phyloP scores from a whole-genome alignment of 1,284 basidiomycete species.

The Tylopilus orsonianus region DNA sequence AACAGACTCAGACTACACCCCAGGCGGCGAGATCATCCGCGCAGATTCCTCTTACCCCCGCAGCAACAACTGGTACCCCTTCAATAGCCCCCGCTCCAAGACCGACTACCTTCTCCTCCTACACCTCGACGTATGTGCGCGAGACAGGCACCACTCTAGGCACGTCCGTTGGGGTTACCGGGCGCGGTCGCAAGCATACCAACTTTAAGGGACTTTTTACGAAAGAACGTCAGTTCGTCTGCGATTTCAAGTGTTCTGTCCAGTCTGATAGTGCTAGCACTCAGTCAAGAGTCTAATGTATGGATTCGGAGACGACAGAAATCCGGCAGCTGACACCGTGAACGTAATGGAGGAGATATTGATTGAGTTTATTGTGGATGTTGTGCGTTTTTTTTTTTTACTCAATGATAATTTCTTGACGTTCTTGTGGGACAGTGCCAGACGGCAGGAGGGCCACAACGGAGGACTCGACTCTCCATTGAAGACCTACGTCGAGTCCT shows the following conservation, averaged over 20 bases:
- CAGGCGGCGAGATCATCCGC: constrained; percentile 37
- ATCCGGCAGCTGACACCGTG: constrained; percentile 84
- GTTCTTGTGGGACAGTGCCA: constrained; percentile 52
- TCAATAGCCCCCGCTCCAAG: constrained; percentile 21
- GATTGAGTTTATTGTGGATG: constrained; percentile 87
- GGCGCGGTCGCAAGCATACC: constrained; percentile 57
- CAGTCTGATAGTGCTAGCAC: constrained; percentile 9
- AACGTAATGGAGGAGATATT: constrained; percentile 94
- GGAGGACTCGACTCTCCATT: constrained; percentile 71
- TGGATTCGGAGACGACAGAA: constrained; percentile 90
- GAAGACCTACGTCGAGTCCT: constrained; percentile 79
- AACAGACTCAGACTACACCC: constrained; percentile 34
- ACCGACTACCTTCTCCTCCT: constrained; percentile 46
- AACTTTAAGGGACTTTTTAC: constrained; percentile 70
- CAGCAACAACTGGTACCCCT: constrained; percentile 23
- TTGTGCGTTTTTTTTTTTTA: constrained; percentile 53
- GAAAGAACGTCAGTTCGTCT: constrained; percentile 65
- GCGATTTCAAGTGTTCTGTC: neutral
- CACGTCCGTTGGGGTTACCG: constrained; percentile 40
- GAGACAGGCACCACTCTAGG: constrained; percentile 41
- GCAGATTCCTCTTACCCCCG: constrained; percentile 32
- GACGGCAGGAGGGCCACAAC: constrained; percentile 64
- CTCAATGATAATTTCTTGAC: constrained; percentile 10
- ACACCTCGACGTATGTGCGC: constrained; percentile 55
- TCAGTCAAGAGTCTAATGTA: constrained; percentile 89